A percentile compares a stretch with the other conserved stretches of the same genome.
These are phyloP conservation scores for Tetramitus jugosus DNA, from an alignment of 208 protist species.

Conservation along the genomic window DNA sequence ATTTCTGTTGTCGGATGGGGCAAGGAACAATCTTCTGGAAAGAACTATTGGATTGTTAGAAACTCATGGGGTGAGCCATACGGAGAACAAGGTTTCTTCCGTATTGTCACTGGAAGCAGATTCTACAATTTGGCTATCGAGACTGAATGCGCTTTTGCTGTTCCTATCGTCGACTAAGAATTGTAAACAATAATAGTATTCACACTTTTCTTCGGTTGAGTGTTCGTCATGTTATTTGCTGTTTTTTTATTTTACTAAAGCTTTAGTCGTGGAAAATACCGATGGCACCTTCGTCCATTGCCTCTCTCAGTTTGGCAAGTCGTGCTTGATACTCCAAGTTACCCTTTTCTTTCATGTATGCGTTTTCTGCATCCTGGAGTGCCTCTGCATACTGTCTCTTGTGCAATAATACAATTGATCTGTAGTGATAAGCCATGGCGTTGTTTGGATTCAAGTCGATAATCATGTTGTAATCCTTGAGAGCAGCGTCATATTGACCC, in stretches of 20 bases:
- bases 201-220: too few species aligned
- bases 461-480: slow-evolving; percentile 61
- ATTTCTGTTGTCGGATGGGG: slow-evolving; percentile 52
- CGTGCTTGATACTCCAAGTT: too few species aligned
- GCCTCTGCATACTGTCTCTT: too few species aligned
- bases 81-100: slow-evolving; percentile 35
- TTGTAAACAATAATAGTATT: too few species aligned
- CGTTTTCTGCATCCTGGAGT: too few species aligned
- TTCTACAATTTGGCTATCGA: slow-evolving; percentile 31
- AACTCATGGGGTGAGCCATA: slow-evolving; percentile 38
- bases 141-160: slow-evolving; percentile 1
- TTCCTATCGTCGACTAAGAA: background rate
- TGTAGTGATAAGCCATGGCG: slow-evolving; percentile 65
- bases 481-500: slow-evolving; percentile 51
- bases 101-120: slow-evolving; percentile 21
- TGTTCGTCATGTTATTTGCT: too few species aligned
- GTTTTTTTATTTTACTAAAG: too few species aligned
- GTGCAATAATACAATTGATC: too few species aligned
- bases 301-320: too few species aligned
- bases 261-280: too few species aligned
- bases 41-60: slow-evolving; percentile 42
- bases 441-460: slow-evolving; percentile 53
- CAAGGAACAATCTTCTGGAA: background rate
- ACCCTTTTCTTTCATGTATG: too few species aligned
- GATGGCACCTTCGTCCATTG: too few species aligned